Evolutionary conservation across 2,329 filamentous ascomycete genomes (phyloP).

Genomic region (Tolypocladium inflatum): DNA sequence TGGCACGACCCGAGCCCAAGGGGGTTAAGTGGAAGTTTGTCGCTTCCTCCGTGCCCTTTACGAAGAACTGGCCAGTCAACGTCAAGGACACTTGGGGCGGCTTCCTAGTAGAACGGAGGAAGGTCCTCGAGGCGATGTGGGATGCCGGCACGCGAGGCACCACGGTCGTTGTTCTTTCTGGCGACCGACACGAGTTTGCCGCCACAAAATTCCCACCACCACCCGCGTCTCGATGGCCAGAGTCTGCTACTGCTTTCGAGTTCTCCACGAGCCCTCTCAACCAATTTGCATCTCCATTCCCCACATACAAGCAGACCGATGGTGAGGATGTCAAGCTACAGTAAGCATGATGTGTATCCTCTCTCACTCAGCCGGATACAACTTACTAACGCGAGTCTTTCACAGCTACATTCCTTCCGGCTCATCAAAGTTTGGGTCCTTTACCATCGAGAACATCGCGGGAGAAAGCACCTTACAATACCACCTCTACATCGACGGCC

Average conservation of each 20-base stretch:
- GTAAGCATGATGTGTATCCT: slow-evolving; percentile 39
- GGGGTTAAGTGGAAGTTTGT: slow-evolving; percentile 92
- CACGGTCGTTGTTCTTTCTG: slow-evolving; percentile 76
- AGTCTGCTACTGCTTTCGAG: slow-evolving; percentile 65
- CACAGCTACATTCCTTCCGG: slow-evolving; percentile 71
- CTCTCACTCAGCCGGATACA: background rate
- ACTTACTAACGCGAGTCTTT: slow-evolving; percentile 1
- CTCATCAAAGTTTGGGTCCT: slow-evolving; percentile 73
- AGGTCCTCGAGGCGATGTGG: slow-evolving; percentile 88
- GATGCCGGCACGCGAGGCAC: slow-evolving; percentile 64
- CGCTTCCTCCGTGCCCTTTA: slow-evolving; percentile 85
- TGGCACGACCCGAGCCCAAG: slow-evolving; percentile 59
- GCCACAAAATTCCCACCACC: slow-evolving; percentile 70
- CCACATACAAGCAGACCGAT: slow-evolving; percentile 75
- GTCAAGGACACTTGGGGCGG: slow-evolving; percentile 89
- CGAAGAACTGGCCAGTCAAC: slow-evolving; percentile 93
- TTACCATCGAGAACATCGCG: slow-evolving; percentile 60
- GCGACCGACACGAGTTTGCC: slow-evolving; percentile 94
- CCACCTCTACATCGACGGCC: slow-evolving; percentile 71
- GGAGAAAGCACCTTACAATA: slow-evolving; percentile 67
- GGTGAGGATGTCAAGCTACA: slow-evolving; percentile 76
- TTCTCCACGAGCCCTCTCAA: slow-evolving; percentile 86
- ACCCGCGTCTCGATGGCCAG: slow-evolving; percentile 49
- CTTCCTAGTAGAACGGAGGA: slow-evolving; percentile 70
- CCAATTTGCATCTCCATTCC: slow-evolving; percentile 85